phyloP scores from a whole-genome alignment of 78 protist genomes.

The Parvularia atlantis region DNA sequence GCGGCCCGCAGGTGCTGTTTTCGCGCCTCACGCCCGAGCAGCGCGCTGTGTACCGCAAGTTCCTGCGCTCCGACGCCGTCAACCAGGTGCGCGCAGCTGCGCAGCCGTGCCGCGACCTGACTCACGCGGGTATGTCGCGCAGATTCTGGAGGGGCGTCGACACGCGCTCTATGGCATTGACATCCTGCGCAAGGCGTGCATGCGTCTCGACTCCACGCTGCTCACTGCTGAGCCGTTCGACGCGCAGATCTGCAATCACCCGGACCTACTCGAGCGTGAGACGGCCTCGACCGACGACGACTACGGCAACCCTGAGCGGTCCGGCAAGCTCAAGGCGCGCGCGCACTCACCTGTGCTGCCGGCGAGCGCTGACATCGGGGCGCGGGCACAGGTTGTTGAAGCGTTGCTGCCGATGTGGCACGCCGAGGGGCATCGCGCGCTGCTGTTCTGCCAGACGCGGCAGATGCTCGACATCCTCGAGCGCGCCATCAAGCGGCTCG shows the following conservation, averaged over 20 bases:
- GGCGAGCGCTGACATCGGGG: too few relatives aligned
- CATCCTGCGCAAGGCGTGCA: conserved; percentile 51
- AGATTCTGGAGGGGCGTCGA: conserved; percentile 21
- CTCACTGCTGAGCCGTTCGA: too few relatives aligned
- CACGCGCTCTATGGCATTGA: conserved; percentile 51
- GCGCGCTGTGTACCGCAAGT: conserved; percentile 50
- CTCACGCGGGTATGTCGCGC: background rate
- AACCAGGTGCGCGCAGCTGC: too few relatives aligned
- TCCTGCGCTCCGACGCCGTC: too few relatives aligned
- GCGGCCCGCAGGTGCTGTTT: conserved; percentile 56
- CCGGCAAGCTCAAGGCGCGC: conserved; percentile 6
- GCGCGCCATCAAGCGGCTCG: conserved; percentile 12
- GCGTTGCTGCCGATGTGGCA: conserved; percentile 73
- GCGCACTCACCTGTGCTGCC: background rate
- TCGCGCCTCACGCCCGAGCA: conserved; percentile 80
- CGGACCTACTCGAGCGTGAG: conserved; percentile 45
- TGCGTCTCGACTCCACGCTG: background rate
- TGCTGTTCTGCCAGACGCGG: conserved; percentile 85
- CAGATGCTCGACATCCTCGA: conserved; percentile 90
- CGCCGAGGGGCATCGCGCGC: conserved; percentile 61
- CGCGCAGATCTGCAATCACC: conserved; percentile 85
- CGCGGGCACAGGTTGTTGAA: conserved; percentile 53
- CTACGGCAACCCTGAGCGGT: conserved; percentile 14
- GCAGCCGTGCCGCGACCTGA: too few relatives aligned
- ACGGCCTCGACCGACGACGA: background rate